phyloP scores from a whole-genome alignment of 768 basidiomycete species.

The Tulasnella sp. region DNA sequence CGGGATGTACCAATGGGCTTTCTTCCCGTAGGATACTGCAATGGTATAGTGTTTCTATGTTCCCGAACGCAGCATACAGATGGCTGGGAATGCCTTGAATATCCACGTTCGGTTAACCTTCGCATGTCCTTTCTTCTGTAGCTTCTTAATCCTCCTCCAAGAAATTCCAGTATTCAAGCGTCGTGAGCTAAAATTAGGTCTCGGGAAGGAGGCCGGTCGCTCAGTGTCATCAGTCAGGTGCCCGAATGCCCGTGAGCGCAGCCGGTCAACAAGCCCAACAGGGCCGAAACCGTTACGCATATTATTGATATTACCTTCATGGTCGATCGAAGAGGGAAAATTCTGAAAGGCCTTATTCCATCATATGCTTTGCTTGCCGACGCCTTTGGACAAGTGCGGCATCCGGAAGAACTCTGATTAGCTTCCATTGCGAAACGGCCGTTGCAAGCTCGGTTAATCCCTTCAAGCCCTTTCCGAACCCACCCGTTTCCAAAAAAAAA shows the following conservation, averaged over 20 bases:
- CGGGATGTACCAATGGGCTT: too few species aligned
- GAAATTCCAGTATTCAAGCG: too few species aligned
- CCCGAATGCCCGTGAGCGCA: too few species aligned
- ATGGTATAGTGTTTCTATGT: too few species aligned
- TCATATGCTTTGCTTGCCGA: not conserved
- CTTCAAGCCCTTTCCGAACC: not conserved
- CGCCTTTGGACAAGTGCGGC: not conserved
- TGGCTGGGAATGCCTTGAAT: not conserved
- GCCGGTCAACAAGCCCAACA: too few species aligned
- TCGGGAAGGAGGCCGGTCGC: too few species aligned
- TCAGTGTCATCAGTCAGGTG: too few species aligned
- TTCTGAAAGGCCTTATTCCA: not conserved
- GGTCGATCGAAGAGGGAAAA: not conserved
- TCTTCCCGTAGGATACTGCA: too few species aligned
- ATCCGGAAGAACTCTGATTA: not conserved
- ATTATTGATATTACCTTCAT: not conserved
- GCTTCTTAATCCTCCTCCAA: not conserved
- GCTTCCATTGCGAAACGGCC: not conserved
- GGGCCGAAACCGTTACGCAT: not conserved
- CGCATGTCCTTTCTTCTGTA: not conserved
- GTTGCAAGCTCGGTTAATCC: slow-evolving; percentile 7
- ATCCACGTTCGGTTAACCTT: not conserved
- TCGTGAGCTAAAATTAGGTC: too few species aligned
- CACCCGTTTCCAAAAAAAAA: not conserved
- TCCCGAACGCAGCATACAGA: too few species aligned